Evolutionary conservation across 345 rosid genomes (phyloP).

Genomic region (Gossypium sturtianum): DNA sequence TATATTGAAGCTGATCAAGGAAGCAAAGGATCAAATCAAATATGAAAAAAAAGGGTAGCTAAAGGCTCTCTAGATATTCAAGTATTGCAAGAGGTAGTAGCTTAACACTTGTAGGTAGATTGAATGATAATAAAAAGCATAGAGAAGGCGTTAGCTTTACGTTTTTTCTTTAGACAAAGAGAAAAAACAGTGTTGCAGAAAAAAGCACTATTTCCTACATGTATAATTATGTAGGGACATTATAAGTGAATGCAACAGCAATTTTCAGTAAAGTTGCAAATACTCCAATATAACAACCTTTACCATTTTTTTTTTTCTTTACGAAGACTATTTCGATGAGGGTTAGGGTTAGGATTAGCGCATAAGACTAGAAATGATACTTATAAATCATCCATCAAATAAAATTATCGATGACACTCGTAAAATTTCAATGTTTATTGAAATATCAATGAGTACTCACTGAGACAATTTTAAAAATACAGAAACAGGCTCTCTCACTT

Average conservation of each 20-base stretch:
- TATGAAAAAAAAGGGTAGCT: not conserved
- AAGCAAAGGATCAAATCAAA: constrained; percentile 5
- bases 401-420: too few species aligned
- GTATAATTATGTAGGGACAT: constrained; percentile 40
- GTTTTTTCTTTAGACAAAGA: constrained; percentile 40
- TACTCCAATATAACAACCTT: not conserved
- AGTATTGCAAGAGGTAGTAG: constrained; percentile 23
- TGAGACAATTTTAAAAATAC: too few species aligned
- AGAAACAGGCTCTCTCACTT: too few species aligned
- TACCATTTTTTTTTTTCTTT: too few species aligned
- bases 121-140: constrained; percentile 20
- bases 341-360: too few species aligned
- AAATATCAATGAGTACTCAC: too few species aligned
- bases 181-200: constrained; percentile 33
- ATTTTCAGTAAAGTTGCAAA: constrained; percentile 23
- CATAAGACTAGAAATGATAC: too few species aligned
- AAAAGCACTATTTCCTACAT: constrained; percentile 31
- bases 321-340: too few species aligned
- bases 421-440: too few species aligned
- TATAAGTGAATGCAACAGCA: constrained; percentile 28
- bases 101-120: constrained; percentile 33
- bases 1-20: not conserved
- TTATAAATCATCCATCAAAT: too few species aligned
- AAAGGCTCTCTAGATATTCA: constrained; percentile 5
- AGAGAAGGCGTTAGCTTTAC: constrained; percentile 69